Evolutionary conservation across 2,329 filamentous ascomycete genomes (phyloP).

Genomic region (Alternaria viburni): DNA sequence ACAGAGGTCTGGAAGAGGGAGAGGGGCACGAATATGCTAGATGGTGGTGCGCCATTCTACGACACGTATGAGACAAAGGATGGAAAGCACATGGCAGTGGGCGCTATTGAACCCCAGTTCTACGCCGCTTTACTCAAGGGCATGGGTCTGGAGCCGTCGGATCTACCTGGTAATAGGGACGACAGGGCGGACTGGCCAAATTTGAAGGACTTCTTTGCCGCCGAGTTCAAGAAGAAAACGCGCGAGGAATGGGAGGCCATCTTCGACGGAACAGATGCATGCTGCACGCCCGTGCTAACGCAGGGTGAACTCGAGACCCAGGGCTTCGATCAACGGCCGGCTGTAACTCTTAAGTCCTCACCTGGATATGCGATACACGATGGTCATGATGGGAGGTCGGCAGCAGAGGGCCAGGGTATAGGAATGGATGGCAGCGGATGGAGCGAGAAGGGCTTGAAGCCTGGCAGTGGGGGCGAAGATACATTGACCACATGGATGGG

Average conservation of each 20-base stretch:
- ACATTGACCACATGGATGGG: slow-evolving; percentile 75
- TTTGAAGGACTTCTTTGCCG: slow-evolving; percentile 66
- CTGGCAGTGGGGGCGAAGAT: slow-evolving; percentile 76
- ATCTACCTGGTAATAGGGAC: slow-evolving; percentile 58
- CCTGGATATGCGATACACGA: slow-evolving; percentile 70
- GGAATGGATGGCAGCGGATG: slow-evolving; percentile 74
- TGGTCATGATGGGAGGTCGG: slow-evolving; percentile 48
- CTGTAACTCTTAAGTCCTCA: slow-evolving; percentile 71
- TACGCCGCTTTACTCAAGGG: slow-evolving; percentile 72
- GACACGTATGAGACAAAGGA: slow-evolving; percentile 87
- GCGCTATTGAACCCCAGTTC: slow-evolving; percentile 88
- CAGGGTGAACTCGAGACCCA: slow-evolving; percentile 72
- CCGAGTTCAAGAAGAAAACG: slow-evolving; percentile 71
- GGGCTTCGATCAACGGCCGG: slow-evolving; percentile 72
- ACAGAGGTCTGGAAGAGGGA: slow-evolving; percentile 66
- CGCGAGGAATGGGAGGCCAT: slow-evolving; percentile 81
- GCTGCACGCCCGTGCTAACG: slow-evolving; percentile 84
- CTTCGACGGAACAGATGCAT: slow-evolving; percentile 92
- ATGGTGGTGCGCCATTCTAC: slow-evolving; percentile 88
- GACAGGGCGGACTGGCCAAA: slow-evolving; percentile 72
- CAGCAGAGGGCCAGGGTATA: slow-evolving; percentile 65
- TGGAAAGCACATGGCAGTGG: slow-evolving; percentile 80
- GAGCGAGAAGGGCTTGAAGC: slow-evolving; percentile 61
- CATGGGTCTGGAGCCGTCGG: slow-evolving; percentile 61
- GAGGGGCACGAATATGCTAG: slow-evolving; percentile 78